Evolutionary conservation across 208 protist species (phyloP).

Genomic region (Vickermania ingenoplastis): DNA sequence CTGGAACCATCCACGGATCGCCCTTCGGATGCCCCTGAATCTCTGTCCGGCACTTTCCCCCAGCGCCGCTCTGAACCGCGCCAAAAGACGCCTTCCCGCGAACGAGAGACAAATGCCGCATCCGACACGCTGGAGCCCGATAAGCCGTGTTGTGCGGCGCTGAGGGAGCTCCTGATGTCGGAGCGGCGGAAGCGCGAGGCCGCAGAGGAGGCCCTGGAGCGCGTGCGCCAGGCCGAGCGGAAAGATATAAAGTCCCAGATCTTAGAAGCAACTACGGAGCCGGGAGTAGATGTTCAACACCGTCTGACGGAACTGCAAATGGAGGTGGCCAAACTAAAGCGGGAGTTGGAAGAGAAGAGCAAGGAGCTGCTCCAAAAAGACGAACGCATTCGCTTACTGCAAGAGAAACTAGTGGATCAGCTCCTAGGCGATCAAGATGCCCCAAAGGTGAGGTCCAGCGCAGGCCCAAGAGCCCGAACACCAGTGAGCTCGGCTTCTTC

Average conservation of each 20-base stretch:
- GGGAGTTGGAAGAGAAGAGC: slow-evolving; percentile 24
- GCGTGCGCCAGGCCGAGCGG: not conserved
- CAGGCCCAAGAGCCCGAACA: not conserved
- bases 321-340: slow-evolving; percentile 23
- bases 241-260: not conserved
- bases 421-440: slow-evolving; percentile 18
- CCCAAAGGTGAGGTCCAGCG: too few relatives aligned
- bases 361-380: slow-evolving; percentile 40
- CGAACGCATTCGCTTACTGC: slow-evolving; percentile 68
- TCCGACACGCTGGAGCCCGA: not conserved
- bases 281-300: not conserved
- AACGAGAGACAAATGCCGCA: slow-evolving; percentile 6
- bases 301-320: slow-evolving; percentile 40
- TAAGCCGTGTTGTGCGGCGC: not conserved
- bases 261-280: not conserved
- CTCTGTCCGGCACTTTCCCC: too few relatives aligned
- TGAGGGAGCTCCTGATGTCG: not conserved
- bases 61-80: too few relatives aligned
- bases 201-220: not conserved
- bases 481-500: not conserved
- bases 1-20: not conserved
- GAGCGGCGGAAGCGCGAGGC: not conserved
- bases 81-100: not conserved
- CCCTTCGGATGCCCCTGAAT: not conserved
- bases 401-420: slow-evolving; percentile 68